Base-by-base conservation (phyloP, 2,329 filamentous ascomycete species). In the Aphanoascus verrucosus region DNA sequence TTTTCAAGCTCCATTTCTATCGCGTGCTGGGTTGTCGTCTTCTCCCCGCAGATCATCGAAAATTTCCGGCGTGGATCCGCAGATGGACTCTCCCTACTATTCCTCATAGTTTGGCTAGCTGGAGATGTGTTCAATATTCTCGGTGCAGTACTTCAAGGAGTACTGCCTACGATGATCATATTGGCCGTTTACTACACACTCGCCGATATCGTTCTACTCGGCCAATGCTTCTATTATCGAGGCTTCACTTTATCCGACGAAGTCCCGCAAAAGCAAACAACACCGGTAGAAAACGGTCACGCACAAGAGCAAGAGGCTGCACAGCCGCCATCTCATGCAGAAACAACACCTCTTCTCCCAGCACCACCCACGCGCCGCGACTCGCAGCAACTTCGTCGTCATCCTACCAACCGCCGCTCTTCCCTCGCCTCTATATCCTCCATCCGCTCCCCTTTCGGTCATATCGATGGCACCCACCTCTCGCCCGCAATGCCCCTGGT, bases 81-180 rank as follows among this genome's bases (percentile, higher is more conserved):
- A 55, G 88, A 96, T 66, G 91, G 89, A 1, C 77, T 97, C 1
- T 94, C 88, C 0, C 80, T 96, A 12, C 84, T 91, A 53, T 98
- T 97, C 73, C 83, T 97, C 64, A 83, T 94, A 56, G 81, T 94
- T 63, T 98, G 93, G 93, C 78, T 96, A 1, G 77, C 84, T 1
- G 93, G 93, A 50, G 93, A 98, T 82, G 83, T 96, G 60, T 96
- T 95, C 77, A 97, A 97, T 67, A 94, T 96, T 58, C 77, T 94
- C 2, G 91, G 91, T n/a, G 87, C 89, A 15, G 82, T 96, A 14
- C 69, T 96, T 9, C 91, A 97, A 68, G 86, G 87, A 53, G 91
- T 98, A 5, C 71, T 97, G 52, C 90, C 93, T 1, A 98, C 91
- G 0, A 96, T 97, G 89, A 84, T 88, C 57, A 94, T 95, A 51